Conservation (phyloP, 2,329 filamentous ascomycete genomes). For the Neonectria magnoliae region DNA sequence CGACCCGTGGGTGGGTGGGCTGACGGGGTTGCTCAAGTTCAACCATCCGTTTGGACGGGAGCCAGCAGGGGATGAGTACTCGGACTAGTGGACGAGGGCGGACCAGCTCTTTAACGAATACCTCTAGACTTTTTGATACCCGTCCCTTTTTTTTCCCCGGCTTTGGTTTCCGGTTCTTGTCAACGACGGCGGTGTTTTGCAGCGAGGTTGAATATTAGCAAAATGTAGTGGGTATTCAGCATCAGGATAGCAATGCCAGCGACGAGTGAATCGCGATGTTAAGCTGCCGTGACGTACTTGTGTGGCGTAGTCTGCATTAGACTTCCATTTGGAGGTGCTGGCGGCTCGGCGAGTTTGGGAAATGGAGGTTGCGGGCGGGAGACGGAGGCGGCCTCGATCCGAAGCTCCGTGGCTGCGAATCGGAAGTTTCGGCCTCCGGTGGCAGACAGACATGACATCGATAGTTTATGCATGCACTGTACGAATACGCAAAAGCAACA, state of each 20-base stretch:
- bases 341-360: background rate
- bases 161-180: background rate
- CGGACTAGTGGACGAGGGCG: constrained; percentile 33
- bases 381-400: background rate
- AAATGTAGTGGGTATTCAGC: background rate
- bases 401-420: background rate
- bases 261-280: background rate
- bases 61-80: constrained; percentile 44
- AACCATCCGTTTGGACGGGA: constrained; percentile 89
- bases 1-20: constrained; percentile 94
- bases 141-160: background rate
- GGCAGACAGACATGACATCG: background rate
- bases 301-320: no score
- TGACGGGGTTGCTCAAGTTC: constrained; percentile 95
- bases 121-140: constrained; percentile 19
- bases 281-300: background rate
- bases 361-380: background rate
- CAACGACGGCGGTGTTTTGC: background rate
- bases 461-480: background rate
- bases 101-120: background rate
- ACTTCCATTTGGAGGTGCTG: background rate
- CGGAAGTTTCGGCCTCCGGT: background rate
- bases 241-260: background rate
- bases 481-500: background rate
- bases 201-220: background rate